Base-by-base conservation (phyloP, 106 monocot genomes). In the Acanthochlamys bracteata region DNA sequence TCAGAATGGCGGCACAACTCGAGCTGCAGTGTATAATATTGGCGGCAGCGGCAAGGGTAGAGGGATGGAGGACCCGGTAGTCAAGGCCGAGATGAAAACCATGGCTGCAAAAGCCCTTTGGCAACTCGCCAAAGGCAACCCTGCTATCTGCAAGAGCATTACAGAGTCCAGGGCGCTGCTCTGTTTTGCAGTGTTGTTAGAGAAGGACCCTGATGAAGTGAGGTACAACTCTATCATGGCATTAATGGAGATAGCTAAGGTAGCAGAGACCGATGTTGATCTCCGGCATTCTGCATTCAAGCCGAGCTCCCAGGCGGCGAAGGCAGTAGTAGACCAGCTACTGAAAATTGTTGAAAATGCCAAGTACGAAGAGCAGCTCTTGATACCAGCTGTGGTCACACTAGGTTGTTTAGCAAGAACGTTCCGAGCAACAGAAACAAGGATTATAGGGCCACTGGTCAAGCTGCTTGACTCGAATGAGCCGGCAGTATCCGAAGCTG, bases 171-270 rank as follows among this genome's bases (percentile, higher is more conserved):
- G 76, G 45, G 96, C 91, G 0, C 73, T 96, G 12, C 85, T 96
- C 40, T 96, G 96, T 76, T 91, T 96, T 41, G 90, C 96, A 9
- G 82, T 85, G 52, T 80, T 96, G 9, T 72, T 96, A 10, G 96
- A 88, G 70, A 96, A 96, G 59, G 90, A 83, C 0, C 60, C 68
- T 7, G 91, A 79, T 11, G 90, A 96, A 55, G 88, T 96, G 9
- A 79, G 72, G 64, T 79, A 76, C 72, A 85, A 96, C 47, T 96
- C 84, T 2, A 90, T 80, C 54, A 80, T 88, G 81, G 96, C 96
- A 0, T 66, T 96, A 20, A 88, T 80, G 90, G 91, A 88, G 56
- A 96, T 96, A 64, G 69, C 85, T 7, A 24, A 69, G 1, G 91
- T 91, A 6, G 90, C 96, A 1, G 90, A 96, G 82, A 20, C 59